Evolutionary conservation across 305 asterid genomes (phyloP).

Genomic region (Fraxinus greggii): DNA sequence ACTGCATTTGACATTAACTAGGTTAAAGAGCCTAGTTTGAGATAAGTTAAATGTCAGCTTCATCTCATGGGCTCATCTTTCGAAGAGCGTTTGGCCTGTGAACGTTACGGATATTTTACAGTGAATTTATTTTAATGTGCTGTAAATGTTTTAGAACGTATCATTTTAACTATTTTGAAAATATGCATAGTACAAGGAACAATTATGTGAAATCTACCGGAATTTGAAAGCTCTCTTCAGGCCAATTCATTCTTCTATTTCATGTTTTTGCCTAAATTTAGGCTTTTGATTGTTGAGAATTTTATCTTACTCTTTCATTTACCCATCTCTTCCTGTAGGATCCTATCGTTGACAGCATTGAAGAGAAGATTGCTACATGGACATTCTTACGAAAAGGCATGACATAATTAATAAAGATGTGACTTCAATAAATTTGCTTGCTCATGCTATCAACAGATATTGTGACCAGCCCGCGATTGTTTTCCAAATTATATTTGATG

Average conservation of each 20-base stretch:
- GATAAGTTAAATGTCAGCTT: not conserved
- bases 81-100: not conserved
- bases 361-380: constrained; percentile 95
- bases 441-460: constrained; percentile 3
- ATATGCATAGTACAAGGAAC: not conserved
- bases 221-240: not conserved
- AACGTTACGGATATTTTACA: not conserved
- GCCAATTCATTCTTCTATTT: constrained; percentile 2
- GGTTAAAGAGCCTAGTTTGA: not conserved
- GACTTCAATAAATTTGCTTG: constrained; percentile 10
- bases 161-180: constrained; percentile 1
- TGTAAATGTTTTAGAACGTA: not conserved
- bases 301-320: constrained; percentile 23
- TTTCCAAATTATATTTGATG: constrained; percentile 1
- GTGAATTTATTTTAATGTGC: constrained; percentile 7
- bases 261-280: constrained; percentile 2
- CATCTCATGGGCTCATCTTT: not conserved
- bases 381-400: constrained; percentile 90
- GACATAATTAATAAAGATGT: not conserved
- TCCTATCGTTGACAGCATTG: constrained; percentile 87
- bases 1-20: not conserved
- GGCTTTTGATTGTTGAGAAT: not conserved
- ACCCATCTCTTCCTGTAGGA: constrained; percentile 48
- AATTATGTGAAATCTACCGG: not conserved
- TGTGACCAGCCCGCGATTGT: constrained; percentile 3